phyloP scores from a whole-genome alignment of 441 rosid genomes.

The Euphorbia schlechtendalii region DNA sequence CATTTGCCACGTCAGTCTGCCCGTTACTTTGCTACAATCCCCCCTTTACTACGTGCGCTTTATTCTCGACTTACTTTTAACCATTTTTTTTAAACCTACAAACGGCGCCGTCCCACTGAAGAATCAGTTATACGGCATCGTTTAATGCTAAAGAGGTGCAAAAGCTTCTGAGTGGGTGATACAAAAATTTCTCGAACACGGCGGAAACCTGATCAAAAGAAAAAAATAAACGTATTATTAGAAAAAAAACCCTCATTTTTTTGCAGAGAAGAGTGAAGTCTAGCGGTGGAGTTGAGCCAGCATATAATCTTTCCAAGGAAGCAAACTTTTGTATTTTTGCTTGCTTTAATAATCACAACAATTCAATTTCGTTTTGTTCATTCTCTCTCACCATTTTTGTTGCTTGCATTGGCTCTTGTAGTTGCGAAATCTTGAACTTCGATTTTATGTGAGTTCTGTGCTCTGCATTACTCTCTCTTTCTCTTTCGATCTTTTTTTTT shows the following conservation, averaged over 20 bases:
- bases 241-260: neutral
- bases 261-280: neutral
- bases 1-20: slow-evolving; percentile 31
- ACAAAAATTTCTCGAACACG: neutral
- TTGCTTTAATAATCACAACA: slow-evolving; percentile 1
- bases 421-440: neutral
- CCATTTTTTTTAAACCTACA: no score
- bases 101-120: slow-evolving; percentile 4
- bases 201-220: no score
- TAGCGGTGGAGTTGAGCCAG: slow-evolving; percentile 6
- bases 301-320: slow-evolving; percentile 17
- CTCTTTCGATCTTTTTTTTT: neutral
- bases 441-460: slow-evolving; percentile 4
- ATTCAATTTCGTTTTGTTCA: slow-evolving; percentile 19
- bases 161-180: no score
- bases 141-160: no score
- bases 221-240: no score
- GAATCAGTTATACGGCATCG: no score
- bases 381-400: slow-evolving; percentile 11
- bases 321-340: slow-evolving; percentile 3
- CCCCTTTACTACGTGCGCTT: slow-evolving; percentile 23
- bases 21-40: slow-evolving; percentile 17
- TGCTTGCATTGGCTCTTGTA: neutral
- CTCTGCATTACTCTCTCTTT: neutral
- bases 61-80: slow-evolving; percentile 10